These are phyloP conservation scores for Eucalyptus caleyi DNA, from an alignment of 345 rosid species.

Conservation along the genomic window DNA sequence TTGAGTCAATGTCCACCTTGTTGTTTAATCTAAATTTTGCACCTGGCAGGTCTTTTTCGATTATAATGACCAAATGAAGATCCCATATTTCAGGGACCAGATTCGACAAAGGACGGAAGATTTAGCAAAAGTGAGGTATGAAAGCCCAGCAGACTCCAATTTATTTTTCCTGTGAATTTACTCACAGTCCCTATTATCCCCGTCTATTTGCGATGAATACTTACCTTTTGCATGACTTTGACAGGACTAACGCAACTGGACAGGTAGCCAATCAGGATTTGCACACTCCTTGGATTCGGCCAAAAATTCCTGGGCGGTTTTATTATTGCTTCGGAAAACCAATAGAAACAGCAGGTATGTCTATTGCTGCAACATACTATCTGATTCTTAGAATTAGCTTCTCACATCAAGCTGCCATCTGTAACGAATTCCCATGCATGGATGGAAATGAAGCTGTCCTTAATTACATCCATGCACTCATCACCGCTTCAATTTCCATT, in stretches of 20 bases:
- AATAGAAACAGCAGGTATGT: constrained; percentile 54
- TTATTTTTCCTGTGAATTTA: neutral
- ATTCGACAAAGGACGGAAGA: constrained; percentile 20
- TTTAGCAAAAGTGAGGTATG: constrained; percentile 34
- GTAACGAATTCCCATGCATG: neutral
- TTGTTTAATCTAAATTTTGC: neutral
- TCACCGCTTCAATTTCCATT: neutral
- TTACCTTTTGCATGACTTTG: neutral
- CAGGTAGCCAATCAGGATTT: constrained; percentile 47
- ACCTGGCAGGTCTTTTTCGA: constrained; percentile 39
- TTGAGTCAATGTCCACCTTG: neutral
- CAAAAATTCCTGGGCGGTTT: constrained; percentile 69
- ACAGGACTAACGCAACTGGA: constrained; percentile 29
- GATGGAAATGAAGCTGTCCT: neutral
- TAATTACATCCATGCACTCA: neutral
- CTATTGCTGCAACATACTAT: neutral
- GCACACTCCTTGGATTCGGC: constrained; percentile 41
- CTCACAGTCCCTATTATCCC: neutral
- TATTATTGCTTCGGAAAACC: constrained; percentile 76
- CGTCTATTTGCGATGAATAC: neutral
- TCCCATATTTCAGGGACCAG: constrained; percentile 35
- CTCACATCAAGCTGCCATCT: neutral
- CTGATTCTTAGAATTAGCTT: neutral
- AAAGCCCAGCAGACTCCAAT: neutral
- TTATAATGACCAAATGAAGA: constrained; percentile 51